Conservation (phyloP, 2,329 filamentous ascomycete genomes). For the Aspergillus sp. region DNA sequence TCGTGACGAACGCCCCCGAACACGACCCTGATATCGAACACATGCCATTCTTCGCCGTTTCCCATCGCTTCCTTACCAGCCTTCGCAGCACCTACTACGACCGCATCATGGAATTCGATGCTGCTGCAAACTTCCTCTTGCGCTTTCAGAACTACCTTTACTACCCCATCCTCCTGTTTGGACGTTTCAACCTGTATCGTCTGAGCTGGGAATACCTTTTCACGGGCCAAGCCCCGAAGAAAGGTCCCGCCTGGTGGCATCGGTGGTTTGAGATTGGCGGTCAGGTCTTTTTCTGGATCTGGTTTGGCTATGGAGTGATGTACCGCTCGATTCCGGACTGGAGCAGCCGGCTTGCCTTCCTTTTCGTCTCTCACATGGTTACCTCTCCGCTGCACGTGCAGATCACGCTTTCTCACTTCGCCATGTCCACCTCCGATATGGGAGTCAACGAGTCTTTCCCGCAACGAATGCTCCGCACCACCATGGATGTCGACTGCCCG, state of each 20-base stretch:
- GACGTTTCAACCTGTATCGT: conserved; percentile 83
- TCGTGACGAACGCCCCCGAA: conserved; percentile 91
- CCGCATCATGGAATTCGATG: conserved; percentile 75
- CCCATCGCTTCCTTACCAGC: conserved; percentile 73
- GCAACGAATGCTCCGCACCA: conserved; percentile 87
- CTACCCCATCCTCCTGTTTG: conserved; percentile 77
- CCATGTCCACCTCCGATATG: conserved; percentile 87
- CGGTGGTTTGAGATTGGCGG: conserved; percentile 76
- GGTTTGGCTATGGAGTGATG: conserved; percentile 81
- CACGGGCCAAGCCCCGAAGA: conserved; percentile 67
- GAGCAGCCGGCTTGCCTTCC: conserved; percentile 69
- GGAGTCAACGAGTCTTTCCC: conserved; percentile 84
- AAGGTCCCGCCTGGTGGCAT: conserved; percentile 80
- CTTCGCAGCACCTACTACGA: conserved; percentile 83
- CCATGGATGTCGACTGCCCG: conserved; percentile 90
- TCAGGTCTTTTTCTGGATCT: conserved; percentile 78
- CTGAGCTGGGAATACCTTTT: conserved; percentile 79
- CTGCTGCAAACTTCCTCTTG: conserved; percentile 68
- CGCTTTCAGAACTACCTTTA: conserved; percentile 79
- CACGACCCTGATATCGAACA: conserved; percentile 96
- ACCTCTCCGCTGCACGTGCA: conserved; percentile 83
- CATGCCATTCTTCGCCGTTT: conserved; percentile 84
- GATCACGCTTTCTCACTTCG: conserved; percentile 89
- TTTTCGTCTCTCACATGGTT: conserved; percentile 78
- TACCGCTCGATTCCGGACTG: conserved; percentile 71